Conservation (phyloP, 805 yeast species). For the Candida ficus region DNA sequence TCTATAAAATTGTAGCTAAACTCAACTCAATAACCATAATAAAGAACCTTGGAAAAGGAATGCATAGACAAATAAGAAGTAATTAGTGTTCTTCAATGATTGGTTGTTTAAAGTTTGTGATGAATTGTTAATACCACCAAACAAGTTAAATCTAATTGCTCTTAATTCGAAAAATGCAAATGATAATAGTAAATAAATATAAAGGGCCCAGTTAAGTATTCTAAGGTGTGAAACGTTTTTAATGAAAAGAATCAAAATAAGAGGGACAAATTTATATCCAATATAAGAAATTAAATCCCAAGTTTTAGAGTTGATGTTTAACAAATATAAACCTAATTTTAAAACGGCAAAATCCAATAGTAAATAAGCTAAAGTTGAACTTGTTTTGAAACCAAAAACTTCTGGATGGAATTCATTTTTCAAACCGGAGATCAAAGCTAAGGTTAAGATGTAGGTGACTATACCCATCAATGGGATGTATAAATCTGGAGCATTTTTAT, state of each 20-base stretch:
- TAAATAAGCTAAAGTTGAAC: slow-evolving; percentile 81
- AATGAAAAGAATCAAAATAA: slow-evolving; percentile 50
- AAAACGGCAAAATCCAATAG: slow-evolving; percentile 70
- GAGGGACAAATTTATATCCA: slow-evolving; percentile 91
- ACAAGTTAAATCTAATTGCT: slow-evolving; percentile 37
- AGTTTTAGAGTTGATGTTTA: slow-evolving; percentile 62
- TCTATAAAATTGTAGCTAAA: background rate
- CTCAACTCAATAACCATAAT: slow-evolving; percentile 58
- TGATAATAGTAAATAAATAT: slow-evolving; percentile 46
- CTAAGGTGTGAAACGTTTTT: slow-evolving; percentile 40
- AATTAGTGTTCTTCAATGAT: slow-evolving; percentile 76
- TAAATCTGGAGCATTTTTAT: slow-evolving; percentile 92
- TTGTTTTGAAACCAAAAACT: slow-evolving; percentile 78
- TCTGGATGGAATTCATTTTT: slow-evolving; percentile 92
- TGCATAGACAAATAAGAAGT: slow-evolving; percentile 80
- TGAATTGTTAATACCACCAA: slow-evolving; percentile 38
- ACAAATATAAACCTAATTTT: slow-evolving; percentile 76
- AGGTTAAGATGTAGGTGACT: slow-evolving; percentile 76
- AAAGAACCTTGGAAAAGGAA: slow-evolving; percentile 72
- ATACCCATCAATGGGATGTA: slow-evolving; percentile 94
- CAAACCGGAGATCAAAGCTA: slow-evolving; percentile 82
- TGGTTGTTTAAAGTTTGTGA: slow-evolving; percentile 58
- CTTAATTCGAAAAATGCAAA: slow-evolving; percentile 65
- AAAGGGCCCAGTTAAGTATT: slow-evolving; percentile 44
- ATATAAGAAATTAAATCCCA: slow-evolving; percentile 86